phyloP scores from a whole-genome alignment of 257 asterid genomes.

The Schizonepeta tenuifolia region DNA sequence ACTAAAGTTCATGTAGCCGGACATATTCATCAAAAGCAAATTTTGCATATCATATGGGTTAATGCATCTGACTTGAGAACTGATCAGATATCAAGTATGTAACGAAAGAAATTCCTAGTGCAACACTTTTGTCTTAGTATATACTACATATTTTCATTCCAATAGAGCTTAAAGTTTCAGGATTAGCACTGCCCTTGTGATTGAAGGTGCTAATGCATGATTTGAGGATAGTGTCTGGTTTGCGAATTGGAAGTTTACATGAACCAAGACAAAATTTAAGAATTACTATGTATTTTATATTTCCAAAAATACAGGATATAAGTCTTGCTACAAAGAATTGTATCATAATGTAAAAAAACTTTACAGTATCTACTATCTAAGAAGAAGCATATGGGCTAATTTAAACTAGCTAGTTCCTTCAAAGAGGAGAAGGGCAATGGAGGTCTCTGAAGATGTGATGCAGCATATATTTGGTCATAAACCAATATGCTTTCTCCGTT shows the following conservation, averaged over 20 bases:
- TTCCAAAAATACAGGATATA: no score
- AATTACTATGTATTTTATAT: no score
- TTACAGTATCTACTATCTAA: no score
- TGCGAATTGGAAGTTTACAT: not conserved
- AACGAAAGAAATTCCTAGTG: not conserved
- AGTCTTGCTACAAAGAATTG: no score
- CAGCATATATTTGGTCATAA: not conserved
- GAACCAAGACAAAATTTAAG: no score
- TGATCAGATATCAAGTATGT: slow-evolving; percentile 46
- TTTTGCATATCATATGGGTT: slow-evolving; percentile 56
- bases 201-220: not conserved
- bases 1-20: slow-evolving; percentile 11
- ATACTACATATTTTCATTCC: slow-evolving; percentile 1
- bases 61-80: slow-evolving; percentile 55
- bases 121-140: not conserved
- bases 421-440: not conserved
- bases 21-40: slow-evolving; percentile 20
- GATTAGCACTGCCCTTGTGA: not conserved
- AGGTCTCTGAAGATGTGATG: not conserved
- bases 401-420: no score
- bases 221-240: not conserved
- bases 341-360: no score
- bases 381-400: no score
- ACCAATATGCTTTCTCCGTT: not conserved
- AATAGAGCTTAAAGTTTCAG: no score